phyloP scores from a whole-genome alignment of 1,284 basidiomycete species.

The Pisolithus thermaeus region DNA sequence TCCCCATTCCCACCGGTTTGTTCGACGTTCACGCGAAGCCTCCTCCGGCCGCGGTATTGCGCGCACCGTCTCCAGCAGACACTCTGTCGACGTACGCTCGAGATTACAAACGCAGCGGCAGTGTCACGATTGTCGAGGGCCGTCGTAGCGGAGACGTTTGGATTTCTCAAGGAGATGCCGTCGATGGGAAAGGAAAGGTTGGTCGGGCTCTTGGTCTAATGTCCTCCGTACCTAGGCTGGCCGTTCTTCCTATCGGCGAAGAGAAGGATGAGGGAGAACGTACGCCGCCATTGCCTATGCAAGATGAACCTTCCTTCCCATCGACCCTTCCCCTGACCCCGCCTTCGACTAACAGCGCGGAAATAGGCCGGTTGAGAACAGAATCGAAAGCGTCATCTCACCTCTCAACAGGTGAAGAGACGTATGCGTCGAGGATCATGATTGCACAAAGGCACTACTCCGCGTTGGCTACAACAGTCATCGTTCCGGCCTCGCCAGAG shows the following conservation, averaged over 20 bases:
- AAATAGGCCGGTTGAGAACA: slow-evolving; percentile 46
- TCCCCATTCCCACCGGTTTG: slow-evolving; percentile 59
- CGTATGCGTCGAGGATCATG: slow-evolving; percentile 53
- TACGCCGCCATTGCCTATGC: slow-evolving; percentile 45
- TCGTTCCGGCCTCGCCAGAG: slow-evolving; percentile 45
- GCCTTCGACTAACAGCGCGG: slow-evolving; percentile 46
- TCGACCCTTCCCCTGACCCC: slow-evolving; percentile 42
- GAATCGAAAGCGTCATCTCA: slow-evolving; percentile 52
- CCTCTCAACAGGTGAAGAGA: slow-evolving; percentile 45
- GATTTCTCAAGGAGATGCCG: slow-evolving; percentile 60
- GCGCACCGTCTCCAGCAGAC: slow-evolving; percentile 36
- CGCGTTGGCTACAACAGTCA: slow-evolving; percentile 54
- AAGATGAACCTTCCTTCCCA: slow-evolving; percentile 32
- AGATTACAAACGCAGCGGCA: slow-evolving; percentile 58
- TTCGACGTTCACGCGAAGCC: slow-evolving; percentile 48
- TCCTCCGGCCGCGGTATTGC: slow-evolving; percentile 33
- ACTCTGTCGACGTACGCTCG: slow-evolving; percentile 42
- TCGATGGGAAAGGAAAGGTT: slow-evolving; percentile 55
- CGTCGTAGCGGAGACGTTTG: slow-evolving; percentile 67
- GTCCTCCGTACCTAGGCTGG: slow-evolving; percentile 54
- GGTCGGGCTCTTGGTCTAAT: slow-evolving; percentile 56
- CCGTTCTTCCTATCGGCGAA: slow-evolving; percentile 52
- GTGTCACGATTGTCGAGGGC: slow-evolving; percentile 60
- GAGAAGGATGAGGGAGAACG: slow-evolving; percentile 32
- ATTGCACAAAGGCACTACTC: slow-evolving; percentile 65